phyloP scores from a whole-genome alignment of 306 rosid genomes.

The apple (Malus domestica) region DNA sequence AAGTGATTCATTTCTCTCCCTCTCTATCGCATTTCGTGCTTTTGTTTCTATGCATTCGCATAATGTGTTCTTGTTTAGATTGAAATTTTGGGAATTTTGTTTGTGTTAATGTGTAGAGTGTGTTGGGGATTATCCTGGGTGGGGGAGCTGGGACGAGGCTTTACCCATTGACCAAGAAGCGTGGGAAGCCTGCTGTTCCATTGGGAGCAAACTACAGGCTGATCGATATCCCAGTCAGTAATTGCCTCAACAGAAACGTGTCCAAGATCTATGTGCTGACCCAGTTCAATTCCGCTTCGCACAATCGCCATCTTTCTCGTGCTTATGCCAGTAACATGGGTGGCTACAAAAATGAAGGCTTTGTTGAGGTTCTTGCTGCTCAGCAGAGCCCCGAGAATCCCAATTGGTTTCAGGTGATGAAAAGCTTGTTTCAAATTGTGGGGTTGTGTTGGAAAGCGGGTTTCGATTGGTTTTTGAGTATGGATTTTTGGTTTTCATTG shows the following conservation, averaged over 20 bases:
- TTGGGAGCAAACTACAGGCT: slow-evolving; percentile 93
- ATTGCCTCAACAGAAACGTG: slow-evolving; percentile 85
- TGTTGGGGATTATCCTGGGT: slow-evolving; percentile 85
- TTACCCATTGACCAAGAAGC: slow-evolving; percentile 90
- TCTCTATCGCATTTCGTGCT: neutral
- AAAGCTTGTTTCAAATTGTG: neutral
- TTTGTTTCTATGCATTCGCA: neutral
- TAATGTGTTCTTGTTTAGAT: neutral
- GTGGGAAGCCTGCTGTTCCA: slow-evolving; percentile 97
- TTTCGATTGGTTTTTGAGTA: neutral
- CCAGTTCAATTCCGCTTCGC: slow-evolving; percentile 89
- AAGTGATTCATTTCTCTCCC: slow-evolving; percentile 11
- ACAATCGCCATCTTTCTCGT: slow-evolving; percentile 92
- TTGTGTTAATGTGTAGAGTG: slow-evolving; percentile 47
- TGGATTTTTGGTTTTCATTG: neutral
- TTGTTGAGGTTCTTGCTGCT: slow-evolving; percentile 92
- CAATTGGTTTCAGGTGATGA: slow-evolving; percentile 88
- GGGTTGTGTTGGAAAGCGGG: neutral
- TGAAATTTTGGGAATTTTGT: neutral
- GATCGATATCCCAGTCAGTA: slow-evolving; percentile 95
- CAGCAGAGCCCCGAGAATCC: slow-evolving; percentile 99
- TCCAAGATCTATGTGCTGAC: slow-evolving; percentile 96
- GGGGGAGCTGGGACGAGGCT: slow-evolving; percentile 97
- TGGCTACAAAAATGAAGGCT: slow-evolving; percentile 91
- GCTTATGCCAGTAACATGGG: slow-evolving; percentile 97